Evolutionary conservation across 495 filamentous ascomycete species (phyloP).

Genomic region (Penicillium bialowiezense): DNA sequence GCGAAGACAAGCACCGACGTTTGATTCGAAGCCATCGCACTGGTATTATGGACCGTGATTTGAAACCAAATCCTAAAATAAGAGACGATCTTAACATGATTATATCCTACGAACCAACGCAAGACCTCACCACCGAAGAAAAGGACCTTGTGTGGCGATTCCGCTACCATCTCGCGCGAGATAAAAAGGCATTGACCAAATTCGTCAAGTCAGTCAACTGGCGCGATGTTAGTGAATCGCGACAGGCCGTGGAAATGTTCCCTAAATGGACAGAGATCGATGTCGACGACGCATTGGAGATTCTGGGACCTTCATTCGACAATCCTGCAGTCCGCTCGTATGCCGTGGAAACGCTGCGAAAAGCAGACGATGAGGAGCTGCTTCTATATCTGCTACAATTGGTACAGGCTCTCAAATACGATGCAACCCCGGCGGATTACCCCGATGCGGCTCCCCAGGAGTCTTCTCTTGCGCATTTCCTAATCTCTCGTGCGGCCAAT

Average conservation of each 20-base stretch:
- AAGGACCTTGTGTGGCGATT: slow-evolving; percentile 98
- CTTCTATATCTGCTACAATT: slow-evolving; percentile 90
- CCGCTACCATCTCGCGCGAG: slow-evolving; percentile 84
- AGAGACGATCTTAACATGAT: slow-evolving; percentile 90
- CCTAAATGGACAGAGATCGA: slow-evolving; percentile 97
- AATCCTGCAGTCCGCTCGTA: slow-evolving; percentile 85
- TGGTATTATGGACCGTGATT: slow-evolving; percentile 84
- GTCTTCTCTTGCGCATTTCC: slow-evolving; percentile 85
- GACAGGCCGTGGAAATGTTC: slow-evolving; percentile 84
- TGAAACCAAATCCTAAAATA: slow-evolving; percentile 95
- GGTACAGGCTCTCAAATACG: slow-evolving; percentile 95
- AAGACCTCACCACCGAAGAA: slow-evolving; percentile 80
- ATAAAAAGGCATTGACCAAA: slow-evolving; percentile 93
- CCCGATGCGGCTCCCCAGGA: slow-evolving; percentile 66
- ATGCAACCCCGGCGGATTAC: slow-evolving; percentile 61
- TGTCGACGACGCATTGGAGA: slow-evolving; percentile 92
- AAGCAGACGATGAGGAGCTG: slow-evolving; percentile 91
- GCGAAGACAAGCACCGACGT: slow-evolving; percentile 90
- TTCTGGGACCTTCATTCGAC: slow-evolving; percentile 88
- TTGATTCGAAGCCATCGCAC: slow-evolving; percentile 92
- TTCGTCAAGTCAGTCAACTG: slow-evolving; percentile 97
- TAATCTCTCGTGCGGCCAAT: slow-evolving; percentile 78
- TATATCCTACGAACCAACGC: slow-evolving; percentile 88
- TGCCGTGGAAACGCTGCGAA: slow-evolving; percentile 85
- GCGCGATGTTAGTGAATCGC: slow-evolving; percentile 80